Evolutionary conservation across 1,139 yeast genomes (phyloP), one percentile per base, ranked within the genome.

Genomic region (Wickerhamomyces sp.): DNA sequence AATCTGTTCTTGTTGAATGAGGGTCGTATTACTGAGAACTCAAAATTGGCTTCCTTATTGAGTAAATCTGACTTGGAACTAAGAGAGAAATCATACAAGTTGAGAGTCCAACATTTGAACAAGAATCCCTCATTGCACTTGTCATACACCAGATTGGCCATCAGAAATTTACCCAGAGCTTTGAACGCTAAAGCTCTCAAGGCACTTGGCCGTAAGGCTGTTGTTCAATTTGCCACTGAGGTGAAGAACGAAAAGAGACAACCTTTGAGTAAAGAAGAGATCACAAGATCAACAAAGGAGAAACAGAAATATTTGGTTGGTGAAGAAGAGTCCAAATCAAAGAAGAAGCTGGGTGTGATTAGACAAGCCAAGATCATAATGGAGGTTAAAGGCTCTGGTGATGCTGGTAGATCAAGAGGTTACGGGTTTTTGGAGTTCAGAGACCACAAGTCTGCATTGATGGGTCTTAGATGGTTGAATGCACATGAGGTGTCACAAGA

Each of bases 391-490:
- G 94, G 88, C 2, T 71, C 93, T 12, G 94, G 94, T 20, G 86
- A 83, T 27, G 61, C 73, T 22, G 98, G 97, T 36, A 75, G 98
- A 62, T 81, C 93, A 57, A 79, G 97, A 66, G 98, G 99, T 41
- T 91, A 89, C 52, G 99, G 99, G 44, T 89, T 91, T 68, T 64
- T 91, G 36, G 98, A 93, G 62, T 88, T 73, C 60, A 78, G 91
- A 62, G 95, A 89, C 59, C 99, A 91, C 59, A 85, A 84, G 59
- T 62, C 84, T 42, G 98, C 99, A 1, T 71, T 91, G 45, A 89
- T 89, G 96, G 97, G 95, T 6, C 72, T 91, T 42, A 77, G 99
- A 67, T 93, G 96, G 96, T 72, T 91, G 58, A 91, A 91, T 62
- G 96, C 95, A 4, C 96, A 91, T 57, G 82, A 76, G 52, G 95